Conservation (phyloP, 257 asterid species). For the Jaltomata sinuosa region DNA sequence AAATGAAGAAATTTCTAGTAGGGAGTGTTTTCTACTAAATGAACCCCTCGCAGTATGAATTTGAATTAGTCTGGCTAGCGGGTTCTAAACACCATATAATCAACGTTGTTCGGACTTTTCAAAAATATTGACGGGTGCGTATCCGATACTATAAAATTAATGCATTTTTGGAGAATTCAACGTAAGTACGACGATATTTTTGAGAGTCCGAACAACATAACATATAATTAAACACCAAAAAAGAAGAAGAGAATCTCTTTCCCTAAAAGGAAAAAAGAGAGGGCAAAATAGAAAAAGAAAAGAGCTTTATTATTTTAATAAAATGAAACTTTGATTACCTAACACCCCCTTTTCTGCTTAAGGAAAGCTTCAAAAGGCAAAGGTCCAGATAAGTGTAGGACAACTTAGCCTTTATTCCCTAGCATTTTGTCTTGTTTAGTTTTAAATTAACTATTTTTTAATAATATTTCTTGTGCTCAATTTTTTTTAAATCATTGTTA, state of each 20-base stretch:
- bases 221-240: neutral
- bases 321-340: constrained; percentile 1
- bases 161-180: no score
- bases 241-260: no score
- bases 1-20: neutral
- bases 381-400: neutral
- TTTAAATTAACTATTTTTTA: neutral
- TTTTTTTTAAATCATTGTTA: no score
- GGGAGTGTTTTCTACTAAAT: neutral
- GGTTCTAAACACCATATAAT: neutral
- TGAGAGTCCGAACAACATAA: no score
- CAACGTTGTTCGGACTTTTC: no score
- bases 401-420: constrained; percentile 3
- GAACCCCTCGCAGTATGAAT: rapidly evolving
- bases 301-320: neutral
- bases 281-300: neutral
- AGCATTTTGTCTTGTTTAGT: neutral
- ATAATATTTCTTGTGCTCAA: neutral
- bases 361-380: neutral
- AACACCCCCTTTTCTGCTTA: neutral
- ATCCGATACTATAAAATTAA: no score
- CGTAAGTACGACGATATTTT: no score
- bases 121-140: no score
- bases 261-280: neutral
- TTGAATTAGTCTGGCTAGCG: rapidly evolving